Evolutionary conservation across 2,329 filamentous ascomycete species (phyloP), one percentile per base, ranked within the genome.

Genomic region (Didymella exigua): DNA sequence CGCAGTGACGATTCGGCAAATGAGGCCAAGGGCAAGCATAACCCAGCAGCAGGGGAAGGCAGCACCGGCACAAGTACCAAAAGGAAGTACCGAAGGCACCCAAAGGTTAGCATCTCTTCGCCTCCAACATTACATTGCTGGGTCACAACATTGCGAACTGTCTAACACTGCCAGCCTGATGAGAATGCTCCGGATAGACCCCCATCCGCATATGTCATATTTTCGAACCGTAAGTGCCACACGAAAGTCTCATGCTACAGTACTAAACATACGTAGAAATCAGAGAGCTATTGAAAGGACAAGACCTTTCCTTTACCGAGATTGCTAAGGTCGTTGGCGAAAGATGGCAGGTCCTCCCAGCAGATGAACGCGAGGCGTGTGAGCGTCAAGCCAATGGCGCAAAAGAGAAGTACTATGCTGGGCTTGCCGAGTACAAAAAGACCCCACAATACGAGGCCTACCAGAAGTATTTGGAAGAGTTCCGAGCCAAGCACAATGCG

Each of bases 291-390:
- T 76, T 93, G 21, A 91, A 90, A 69, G 89, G 86, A 3, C 86
- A 89, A 54, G 89, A 89, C 42, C 76, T 93, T 4, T 89, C 87
- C 1, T 95, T 95, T 65, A 92, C 89, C 1, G 89, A 93, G 67
- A 92, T 93, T 59, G 90, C 90, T 10, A 93, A 93, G 67, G 78
- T 91, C 1, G 90, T 93, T 1, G 90, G 90, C 6, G 89, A 93
- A 68, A 85, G 89, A 67, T 93, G 90, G 90, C 90, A 93, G 69
- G 87, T 85, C 47, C 76, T 93, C 8, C 79, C 84, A 2, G 80
- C 85, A 0, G 75, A 79, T 0, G 86, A 90, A 62, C 89, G 90
- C 66, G 89, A 91, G 67, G 81, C 82, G 0, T 93, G 84, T 63
- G 90, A 93, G 71, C 83, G 82, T 33, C 86, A 89, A 67, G 89